Percentiles rank a stretch among this genome's conserved stretches.
Evolutionary conservation across 345 rosid species (phyloP).

Genomic region (Firmiana major): DNA sequence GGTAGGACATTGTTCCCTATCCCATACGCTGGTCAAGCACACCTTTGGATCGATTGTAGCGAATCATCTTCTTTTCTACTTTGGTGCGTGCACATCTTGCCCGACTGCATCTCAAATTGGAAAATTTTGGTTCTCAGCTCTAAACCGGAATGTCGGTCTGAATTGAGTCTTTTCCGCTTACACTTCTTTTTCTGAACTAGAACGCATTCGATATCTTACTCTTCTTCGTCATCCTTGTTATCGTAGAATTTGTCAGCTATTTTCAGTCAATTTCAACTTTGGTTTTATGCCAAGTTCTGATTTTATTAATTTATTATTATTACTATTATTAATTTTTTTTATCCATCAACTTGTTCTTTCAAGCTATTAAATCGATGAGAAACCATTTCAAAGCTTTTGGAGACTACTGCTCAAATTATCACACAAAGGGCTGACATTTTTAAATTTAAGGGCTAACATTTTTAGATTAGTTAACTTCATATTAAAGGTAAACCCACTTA

Average conservation of each 20-base stretch:
- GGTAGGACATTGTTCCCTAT: neutral
- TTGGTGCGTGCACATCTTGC: conserved; percentile 2
- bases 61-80: too few relatives aligned
- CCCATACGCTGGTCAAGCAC: neutral
- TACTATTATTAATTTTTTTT: too few relatives aligned
- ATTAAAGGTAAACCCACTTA: too few relatives aligned
- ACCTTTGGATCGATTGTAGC: too few relatives aligned
- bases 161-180: neutral
- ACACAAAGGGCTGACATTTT: neutral
- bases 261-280: neutral
- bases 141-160: conserved; percentile 5
- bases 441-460: too few relatives aligned
- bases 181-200: neutral
- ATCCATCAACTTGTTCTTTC: neutral
- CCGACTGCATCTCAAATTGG: neutral
- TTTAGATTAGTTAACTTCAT: too few relatives aligned
- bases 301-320: too few relatives aligned
- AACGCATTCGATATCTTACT: conserved; percentile 10
- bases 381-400: neutral
- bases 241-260: conserved; percentile 2
- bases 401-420: neutral
- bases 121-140: neutral
- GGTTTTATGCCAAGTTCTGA: neutral
- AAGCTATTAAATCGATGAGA: neutral
- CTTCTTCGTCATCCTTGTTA: conserved; percentile 5